These are phyloP conservation scores for Chrysoporthe deuterocubensis DNA, from an alignment of 2,329 filamentous ascomycete species.

Conservation along the genomic window DNA sequence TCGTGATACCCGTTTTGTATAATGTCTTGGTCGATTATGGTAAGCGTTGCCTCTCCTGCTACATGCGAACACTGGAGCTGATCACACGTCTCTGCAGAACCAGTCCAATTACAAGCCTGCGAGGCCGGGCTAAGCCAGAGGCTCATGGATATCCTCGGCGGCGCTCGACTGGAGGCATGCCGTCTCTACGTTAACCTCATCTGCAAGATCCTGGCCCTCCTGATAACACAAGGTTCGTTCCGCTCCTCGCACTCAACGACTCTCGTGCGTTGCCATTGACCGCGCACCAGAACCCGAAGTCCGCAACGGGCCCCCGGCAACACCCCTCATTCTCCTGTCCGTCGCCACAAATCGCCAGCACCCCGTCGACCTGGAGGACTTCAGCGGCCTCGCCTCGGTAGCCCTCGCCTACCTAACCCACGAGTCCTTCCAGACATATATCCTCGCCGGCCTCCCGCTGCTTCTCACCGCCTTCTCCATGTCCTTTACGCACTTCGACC, in stretches of 20 bases:
- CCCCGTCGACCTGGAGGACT: conserved; percentile 57
- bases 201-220: conserved; percentile 60
- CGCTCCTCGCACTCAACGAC: neutral
- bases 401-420: conserved; percentile 61
- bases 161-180: conserved; percentile 47
- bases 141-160: conserved; percentile 54
- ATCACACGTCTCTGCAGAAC: conserved; percentile 46
- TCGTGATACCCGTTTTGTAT: conserved; percentile 63
- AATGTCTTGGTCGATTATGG: conserved; percentile 68
- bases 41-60: conserved; percentile 38
- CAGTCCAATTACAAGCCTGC: conserved; percentile 60
- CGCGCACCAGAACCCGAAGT: conserved; percentile 49
- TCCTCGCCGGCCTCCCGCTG: conserved; percentile 48
- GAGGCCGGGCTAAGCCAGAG: conserved; percentile 53
- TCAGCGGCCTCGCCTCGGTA: conserved; percentile 54
- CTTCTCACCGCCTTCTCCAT: conserved; percentile 55
- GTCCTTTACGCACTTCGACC: conserved; percentile 48
- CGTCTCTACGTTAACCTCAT: conserved; percentile 54
- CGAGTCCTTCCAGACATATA: conserved; percentile 52
- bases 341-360: conserved; percentile 48
- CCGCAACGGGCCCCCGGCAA: conserved; percentile 47
- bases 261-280: conserved; percentile 18
- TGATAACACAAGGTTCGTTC: conserved; percentile 52
- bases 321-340: conserved; percentile 53
- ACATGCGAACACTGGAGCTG: conserved; percentile 19